phyloP scores from a whole-genome alignment of 805 yeast genomes.

The Yamadazyma endophytica region DNA sequence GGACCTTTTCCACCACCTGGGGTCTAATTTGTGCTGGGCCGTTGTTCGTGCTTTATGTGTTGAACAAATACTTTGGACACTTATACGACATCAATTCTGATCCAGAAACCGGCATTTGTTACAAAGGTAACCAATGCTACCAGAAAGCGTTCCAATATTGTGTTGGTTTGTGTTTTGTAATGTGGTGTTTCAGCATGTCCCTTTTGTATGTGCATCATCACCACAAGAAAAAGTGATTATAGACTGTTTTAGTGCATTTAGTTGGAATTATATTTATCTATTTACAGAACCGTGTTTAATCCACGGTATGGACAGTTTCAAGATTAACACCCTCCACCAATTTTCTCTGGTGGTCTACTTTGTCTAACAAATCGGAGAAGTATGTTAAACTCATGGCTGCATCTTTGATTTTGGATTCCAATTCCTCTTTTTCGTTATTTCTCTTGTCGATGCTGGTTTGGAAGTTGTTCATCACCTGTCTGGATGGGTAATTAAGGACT shows the following conservation, averaged over 20 bases:
- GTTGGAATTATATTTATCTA: conserved; percentile 22
- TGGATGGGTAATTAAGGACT: conserved; percentile 75
- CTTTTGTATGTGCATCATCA: no score
- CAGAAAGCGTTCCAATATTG: conserved; percentile 32
- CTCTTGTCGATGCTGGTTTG: conserved; percentile 64
- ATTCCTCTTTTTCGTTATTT: conserved; percentile 51
- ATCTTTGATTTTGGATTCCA: conserved; percentile 47
- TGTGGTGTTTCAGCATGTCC: no score
- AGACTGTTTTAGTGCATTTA: no score
- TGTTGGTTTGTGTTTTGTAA: conserved; percentile 22
- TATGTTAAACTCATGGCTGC: conserved; percentile 55
- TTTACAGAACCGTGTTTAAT: conserved; percentile 21
- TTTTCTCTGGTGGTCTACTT: conserved; percentile 40
- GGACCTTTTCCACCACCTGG: conserved; percentile 70
- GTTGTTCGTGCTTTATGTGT: conserved; percentile 45
- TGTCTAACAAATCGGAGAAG: conserved; percentile 47
- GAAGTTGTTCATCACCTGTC: conserved; percentile 71
- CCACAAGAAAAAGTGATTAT: no score
- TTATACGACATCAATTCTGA: conserved; percentile 46
- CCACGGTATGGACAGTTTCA: conserved; percentile 39
- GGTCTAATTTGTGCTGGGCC: conserved; percentile 74
- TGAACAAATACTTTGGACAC: conserved; percentile 54
- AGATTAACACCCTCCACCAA: conserved; percentile 41
- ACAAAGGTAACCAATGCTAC: conserved; percentile 34
- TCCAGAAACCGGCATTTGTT: conserved; percentile 37